Percentiles rank a stretch among this genome's conserved stretches.
Conservation (phyloP, 2,329 filamentous ascomycete species). For the Cylindrodendrum hubeiense region DNA sequence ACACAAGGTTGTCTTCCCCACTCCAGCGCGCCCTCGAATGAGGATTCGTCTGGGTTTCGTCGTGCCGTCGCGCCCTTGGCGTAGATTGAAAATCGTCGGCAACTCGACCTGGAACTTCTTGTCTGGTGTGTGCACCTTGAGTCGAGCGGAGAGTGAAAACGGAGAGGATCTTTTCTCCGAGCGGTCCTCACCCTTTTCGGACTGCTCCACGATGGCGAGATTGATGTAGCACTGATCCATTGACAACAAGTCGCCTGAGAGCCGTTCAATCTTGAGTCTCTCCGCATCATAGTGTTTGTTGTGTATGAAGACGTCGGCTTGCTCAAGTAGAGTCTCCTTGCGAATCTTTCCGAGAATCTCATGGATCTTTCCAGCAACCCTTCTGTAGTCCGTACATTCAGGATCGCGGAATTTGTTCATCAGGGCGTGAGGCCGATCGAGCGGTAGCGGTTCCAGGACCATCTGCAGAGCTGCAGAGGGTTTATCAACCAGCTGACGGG, state of each 20-base stretch:
- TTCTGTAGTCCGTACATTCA: not conserved
- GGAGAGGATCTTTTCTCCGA: constrained; percentile 1
- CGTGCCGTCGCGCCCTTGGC: constrained; percentile 29
- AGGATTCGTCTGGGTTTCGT: constrained; percentile 48
- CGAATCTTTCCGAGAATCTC: not conserved
- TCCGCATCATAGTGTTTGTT: constrained; percentile 37
- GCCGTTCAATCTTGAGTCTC: constrained; percentile 49
- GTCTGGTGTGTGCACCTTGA: constrained; percentile 42
- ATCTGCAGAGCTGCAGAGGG: not conserved
- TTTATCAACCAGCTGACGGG: not conserved
- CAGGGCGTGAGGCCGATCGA: not conserved
- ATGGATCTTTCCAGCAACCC: not conserved
- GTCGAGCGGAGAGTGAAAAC: constrained; percentile 38
- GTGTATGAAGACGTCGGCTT: constrained; percentile 36
- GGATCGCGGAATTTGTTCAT: constrained; percentile 4
- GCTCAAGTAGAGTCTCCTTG: constrained; percentile 8
- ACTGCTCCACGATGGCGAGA: constrained; percentile 49
- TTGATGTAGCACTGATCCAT: constrained; percentile 57
- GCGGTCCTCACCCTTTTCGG: not conserved
- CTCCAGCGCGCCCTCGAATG: constrained; percentile 52
- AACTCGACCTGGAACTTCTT: constrained; percentile 40
- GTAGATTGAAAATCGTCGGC: constrained; percentile 44
- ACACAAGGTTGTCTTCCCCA: constrained; percentile 56
- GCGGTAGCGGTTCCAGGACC: not conserved
- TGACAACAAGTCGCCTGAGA: constrained; percentile 49